These are phyloP conservation scores for Diaporthe destruens DNA, from an alignment of 2,329 filamentous ascomycete species.

Conservation along the genomic window DNA sequence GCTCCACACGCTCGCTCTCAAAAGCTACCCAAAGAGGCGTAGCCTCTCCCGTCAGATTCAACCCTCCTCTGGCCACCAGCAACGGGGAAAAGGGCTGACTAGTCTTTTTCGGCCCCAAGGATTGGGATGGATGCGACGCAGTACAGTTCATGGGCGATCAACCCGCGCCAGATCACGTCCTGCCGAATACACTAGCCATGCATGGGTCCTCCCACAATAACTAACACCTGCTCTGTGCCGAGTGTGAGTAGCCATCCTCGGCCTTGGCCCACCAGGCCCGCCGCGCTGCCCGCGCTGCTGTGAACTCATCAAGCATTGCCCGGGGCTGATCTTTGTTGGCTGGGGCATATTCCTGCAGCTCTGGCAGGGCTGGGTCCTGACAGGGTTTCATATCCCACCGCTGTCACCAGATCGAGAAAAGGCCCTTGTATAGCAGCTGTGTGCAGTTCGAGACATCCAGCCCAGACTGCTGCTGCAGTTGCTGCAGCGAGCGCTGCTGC, in stretches of 20 bases:
- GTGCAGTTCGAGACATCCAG: constrained; percentile 38
- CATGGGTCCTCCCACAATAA: constrained; percentile 22
- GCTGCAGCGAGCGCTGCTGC: constrained; percentile 23
- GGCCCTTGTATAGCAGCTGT: constrained; percentile 34
- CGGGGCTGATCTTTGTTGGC: constrained; percentile 26
- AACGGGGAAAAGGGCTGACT: constrained; percentile 27
- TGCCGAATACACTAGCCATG: constrained; percentile 24
- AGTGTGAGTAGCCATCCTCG: constrained; percentile 4
- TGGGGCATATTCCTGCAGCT: constrained; percentile 34
- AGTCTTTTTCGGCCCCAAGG: constrained; percentile 34
- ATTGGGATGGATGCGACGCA: constrained; percentile 24
- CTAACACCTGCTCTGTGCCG: constrained; percentile 1
- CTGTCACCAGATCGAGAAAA: constrained; percentile 16
- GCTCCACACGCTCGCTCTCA: constrained; percentile 33
- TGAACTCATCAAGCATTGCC: constrained; percentile 27
- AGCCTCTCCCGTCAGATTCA: not conserved
- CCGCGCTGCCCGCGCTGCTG: constrained; percentile 1
- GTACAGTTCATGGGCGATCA: constrained; percentile 16
- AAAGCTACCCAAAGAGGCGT: constrained; percentile 30
- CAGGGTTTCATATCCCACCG: constrained; percentile 38
- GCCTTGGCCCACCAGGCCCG: constrained; percentile 15
- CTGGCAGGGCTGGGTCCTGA: constrained; percentile 34
- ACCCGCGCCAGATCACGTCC: constrained; percentile 23
- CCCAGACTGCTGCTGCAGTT: constrained; percentile 18
- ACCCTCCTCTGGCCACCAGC: constrained; percentile 20